Evolutionary conservation across 768 basidiomycete genomes (phyloP).

Genomic region (Glaciozyma martinii): DNA sequence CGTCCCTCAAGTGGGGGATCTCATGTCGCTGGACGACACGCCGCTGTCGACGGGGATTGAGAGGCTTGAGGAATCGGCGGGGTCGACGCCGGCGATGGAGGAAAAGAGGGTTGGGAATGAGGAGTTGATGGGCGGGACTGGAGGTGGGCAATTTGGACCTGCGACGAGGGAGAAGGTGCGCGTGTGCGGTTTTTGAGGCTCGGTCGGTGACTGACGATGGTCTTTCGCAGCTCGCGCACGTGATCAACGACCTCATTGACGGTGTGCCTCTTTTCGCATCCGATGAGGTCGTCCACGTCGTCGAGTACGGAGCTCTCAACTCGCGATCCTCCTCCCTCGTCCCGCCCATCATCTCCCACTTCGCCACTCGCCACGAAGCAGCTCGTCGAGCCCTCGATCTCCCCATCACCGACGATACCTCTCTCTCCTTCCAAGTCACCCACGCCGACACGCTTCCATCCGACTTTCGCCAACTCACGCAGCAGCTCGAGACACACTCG

Average conservation of each 20-base stretch:
- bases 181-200: background rate
- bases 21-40: conserved; percentile 1
- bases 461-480: conserved; percentile 22
- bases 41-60: background rate
- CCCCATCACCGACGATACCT: background rate
- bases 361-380: conserved; percentile 8
- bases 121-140: conserved; percentile 23
- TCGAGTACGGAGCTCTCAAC: conserved; percentile 33
- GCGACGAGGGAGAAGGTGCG: conserved; percentile 16
- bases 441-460: conserved; percentile 20
- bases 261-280: conserved; percentile 11
- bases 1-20: background rate
- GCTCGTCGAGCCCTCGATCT: background rate
- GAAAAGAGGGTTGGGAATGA: background rate
- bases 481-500: conserved; percentile 9
- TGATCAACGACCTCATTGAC: conserved; percentile 9
- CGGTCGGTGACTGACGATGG: background rate
- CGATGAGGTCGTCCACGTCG: conserved; percentile 14
- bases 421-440: conserved; percentile 24
- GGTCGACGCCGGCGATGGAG: background rate
- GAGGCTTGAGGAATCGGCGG: background rate
- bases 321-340: conserved; percentile 15
- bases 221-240: background rate
- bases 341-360: conserved; percentile 14
- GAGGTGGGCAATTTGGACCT: conserved; percentile 22